These are phyloP conservation scores for Hymenoscyphus infarciens DNA, from an alignment of 2,329 filamentous ascomycete species.

Conservation along the genomic window DNA sequence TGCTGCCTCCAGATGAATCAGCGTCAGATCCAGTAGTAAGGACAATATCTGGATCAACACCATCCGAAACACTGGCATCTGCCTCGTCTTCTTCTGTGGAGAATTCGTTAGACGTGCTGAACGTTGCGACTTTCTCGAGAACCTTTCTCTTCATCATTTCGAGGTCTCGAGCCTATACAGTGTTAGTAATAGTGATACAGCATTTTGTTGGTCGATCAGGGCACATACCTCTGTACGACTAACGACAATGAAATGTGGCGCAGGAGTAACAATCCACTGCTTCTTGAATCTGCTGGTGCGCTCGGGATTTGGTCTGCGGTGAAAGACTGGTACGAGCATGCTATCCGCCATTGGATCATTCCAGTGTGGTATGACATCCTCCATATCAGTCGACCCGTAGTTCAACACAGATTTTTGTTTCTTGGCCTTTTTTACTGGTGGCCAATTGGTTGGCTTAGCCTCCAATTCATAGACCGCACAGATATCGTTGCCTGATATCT, in stretches of 20 bases:
- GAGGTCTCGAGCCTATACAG: conserved; percentile 47
- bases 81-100: conserved; percentile 33
- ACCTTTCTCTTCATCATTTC: conserved; percentile 78
- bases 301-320: conserved; percentile 46
- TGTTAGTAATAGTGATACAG: not conserved
- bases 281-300: conserved; percentile 26
- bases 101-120: conserved; percentile 69
- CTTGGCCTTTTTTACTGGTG: conserved; percentile 45
- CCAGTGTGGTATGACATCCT: conserved; percentile 48
- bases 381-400: conserved; percentile 40
- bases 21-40: conserved; percentile 61
- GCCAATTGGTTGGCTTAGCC: conserved; percentile 72
- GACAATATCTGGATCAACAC: conserved; percentile 64
- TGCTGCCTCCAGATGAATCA: conserved; percentile 64
- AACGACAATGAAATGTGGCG: conserved; percentile 70
- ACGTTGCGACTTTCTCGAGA: conserved; percentile 68
- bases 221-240: conserved; percentile 64
- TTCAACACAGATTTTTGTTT: conserved; percentile 41
- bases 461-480: conserved; percentile 77
- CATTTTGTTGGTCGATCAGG: conserved; percentile 30
- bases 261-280: conserved; percentile 35
- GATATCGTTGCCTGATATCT: conserved; percentile 61
- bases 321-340: conserved; percentile 68
- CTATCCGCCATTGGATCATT: conserved; percentile 60
- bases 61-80: conserved; percentile 47